A percentile compares a stretch with the other conserved stretches of the same genome.
Conservation (phyloP, 352 stramenopile species). For the Globisporangium rhizosaccharum region DNA sequence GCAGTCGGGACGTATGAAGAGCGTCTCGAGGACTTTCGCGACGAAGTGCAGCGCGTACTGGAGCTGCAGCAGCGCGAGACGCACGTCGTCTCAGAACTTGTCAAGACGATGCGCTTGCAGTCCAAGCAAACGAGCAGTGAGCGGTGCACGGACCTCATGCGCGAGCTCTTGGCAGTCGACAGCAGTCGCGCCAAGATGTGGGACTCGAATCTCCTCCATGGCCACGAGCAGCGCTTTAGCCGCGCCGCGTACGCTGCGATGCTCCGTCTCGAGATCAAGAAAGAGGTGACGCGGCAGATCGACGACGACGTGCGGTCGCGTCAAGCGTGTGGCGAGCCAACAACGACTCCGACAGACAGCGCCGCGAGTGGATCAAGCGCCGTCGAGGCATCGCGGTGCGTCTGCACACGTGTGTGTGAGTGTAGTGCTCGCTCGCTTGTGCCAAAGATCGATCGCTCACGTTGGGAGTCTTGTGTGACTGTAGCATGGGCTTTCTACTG, state of each 20-base stretch:
- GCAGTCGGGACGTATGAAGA: slow-evolving; percentile 34
- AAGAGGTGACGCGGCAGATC: slow-evolving; percentile 65
- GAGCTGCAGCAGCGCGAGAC: slow-evolving; percentile 46
- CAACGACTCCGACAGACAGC: neutral
- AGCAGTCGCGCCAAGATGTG: slow-evolving; percentile 46
- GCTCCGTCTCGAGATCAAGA: slow-evolving; percentile 64
- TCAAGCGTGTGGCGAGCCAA: slow-evolving; percentile 3
- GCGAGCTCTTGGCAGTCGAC: slow-evolving; percentile 64
- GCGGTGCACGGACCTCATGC: slow-evolving; percentile 40
- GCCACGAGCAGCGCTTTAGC: slow-evolving; percentile 61
- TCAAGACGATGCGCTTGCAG: slow-evolving; percentile 71
- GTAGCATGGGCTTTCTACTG: slow-evolving; percentile 34
- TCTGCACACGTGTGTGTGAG: neutral
- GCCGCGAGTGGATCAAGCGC: neutral
- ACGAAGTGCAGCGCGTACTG: slow-evolving; percentile 43
- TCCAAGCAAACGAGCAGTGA: slow-evolving; percentile 54
- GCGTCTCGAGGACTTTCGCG: slow-evolving; percentile 51
- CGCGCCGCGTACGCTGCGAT: slow-evolving; percentile 53
- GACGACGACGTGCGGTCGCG: slow-evolving; percentile 35
- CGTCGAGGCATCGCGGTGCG: slow-evolving; percentile 5
- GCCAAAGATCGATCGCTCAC: neutral
- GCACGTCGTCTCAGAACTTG: slow-evolving; percentile 63
- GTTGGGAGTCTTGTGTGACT: neutral
- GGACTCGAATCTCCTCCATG: slow-evolving; percentile 67
- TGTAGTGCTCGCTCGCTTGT: neutral